phyloP scores from a whole-genome alignment of 225 moss, liverwort and hornwort genomes.

The Marchantia paleacea region DNA sequence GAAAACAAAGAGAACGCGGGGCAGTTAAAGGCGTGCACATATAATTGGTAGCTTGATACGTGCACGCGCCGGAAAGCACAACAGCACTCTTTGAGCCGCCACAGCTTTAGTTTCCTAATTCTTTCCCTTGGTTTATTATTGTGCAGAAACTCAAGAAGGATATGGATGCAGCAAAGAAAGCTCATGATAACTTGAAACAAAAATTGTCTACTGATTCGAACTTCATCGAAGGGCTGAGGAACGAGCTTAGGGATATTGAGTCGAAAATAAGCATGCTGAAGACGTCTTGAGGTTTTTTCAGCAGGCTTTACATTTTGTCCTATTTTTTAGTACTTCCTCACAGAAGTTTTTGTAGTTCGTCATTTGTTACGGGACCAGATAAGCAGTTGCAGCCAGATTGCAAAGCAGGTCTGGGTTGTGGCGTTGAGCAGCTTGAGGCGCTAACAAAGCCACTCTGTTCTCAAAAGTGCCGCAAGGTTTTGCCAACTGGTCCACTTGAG shows the following conservation, averaged over 20 bases:
- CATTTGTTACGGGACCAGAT: not conserved
- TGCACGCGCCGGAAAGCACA: not conserved
- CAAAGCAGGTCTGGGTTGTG: slow-evolving; percentile 2
- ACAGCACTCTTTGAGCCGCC: not conserved
- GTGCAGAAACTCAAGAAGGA: slow-evolving; percentile 41
- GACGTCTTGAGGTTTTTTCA: slow-evolving; percentile 2
- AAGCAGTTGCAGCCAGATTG: not conserved
- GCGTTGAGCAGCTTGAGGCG: slow-evolving; percentile 19
- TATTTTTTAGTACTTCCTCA: not conserved
- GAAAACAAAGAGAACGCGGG: too few species aligned
- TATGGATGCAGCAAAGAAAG: slow-evolving; percentile 28
- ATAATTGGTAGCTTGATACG: not conserved
- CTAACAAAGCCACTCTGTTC: slow-evolving; percentile 3
- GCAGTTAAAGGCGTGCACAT: too few species aligned
- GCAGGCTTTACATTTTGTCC: not conserved
- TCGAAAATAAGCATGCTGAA: slow-evolving; percentile 26
- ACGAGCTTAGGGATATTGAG: slow-evolving; percentile 26
- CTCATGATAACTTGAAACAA: slow-evolving; percentile 18
- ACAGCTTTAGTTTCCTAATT: not conserved
- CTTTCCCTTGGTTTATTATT: not conserved
- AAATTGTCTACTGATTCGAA: slow-evolving; percentile 30
- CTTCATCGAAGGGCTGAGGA: slow-evolving; percentile 29
- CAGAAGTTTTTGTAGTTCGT: not conserved
- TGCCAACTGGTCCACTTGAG: not conserved
- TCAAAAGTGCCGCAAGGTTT: not conserved